phyloP scores from a whole-genome alignment of 768 basidiomycete genomes.

The Lactarius pseudohatsudake region DNA sequence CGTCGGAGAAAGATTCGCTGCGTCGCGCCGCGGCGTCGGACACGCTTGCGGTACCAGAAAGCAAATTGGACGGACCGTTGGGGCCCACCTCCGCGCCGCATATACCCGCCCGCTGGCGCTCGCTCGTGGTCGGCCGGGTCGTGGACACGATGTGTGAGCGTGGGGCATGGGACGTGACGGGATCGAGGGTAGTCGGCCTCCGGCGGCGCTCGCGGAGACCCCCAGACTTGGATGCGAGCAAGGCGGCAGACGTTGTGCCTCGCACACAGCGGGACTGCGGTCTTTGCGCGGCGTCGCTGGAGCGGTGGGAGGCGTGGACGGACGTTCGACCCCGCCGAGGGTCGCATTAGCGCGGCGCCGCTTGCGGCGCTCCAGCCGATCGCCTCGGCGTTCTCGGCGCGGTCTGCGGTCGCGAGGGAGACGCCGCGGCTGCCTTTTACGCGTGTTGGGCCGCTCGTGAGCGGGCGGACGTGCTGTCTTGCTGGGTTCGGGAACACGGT shows the following conservation, averaged over 20 bases:
- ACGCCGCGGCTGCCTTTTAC: slow-evolving; percentile 29
- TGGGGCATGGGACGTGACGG: slow-evolving; percentile 70
- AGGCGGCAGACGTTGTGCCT: slow-evolving; percentile 26
- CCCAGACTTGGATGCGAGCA: neutral
- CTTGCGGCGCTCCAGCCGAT: slow-evolving; percentile 46
- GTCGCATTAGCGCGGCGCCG: slow-evolving; percentile 49
- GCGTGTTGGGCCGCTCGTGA: slow-evolving; percentile 27
- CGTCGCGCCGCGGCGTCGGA: slow-evolving; percentile 50
- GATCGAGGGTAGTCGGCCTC: slow-evolving; percentile 61
- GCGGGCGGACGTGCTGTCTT: slow-evolving; percentile 25
- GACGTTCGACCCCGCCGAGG: slow-evolving; percentile 46
- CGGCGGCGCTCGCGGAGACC: slow-evolving; percentile 56
- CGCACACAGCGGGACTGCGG: slow-evolving; percentile 38
- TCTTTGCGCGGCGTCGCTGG: slow-evolving; percentile 61
- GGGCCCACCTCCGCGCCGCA: slow-evolving; percentile 26
- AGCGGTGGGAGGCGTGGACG: slow-evolving; percentile 83
- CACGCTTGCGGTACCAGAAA: slow-evolving; percentile 45
- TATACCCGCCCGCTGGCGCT: slow-evolving; percentile 49
- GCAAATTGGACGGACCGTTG: slow-evolving; percentile 34
- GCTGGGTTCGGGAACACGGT: slow-evolving; percentile 30
- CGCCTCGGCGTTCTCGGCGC: neutral
- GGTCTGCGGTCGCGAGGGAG: slow-evolving; percentile 12
- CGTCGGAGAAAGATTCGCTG: slow-evolving; percentile 63
- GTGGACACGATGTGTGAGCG: slow-evolving; percentile 66
- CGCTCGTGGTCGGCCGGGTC: slow-evolving; percentile 52